phyloP scores from a whole-genome alignment of 257 asterid genomes.

The Lavandula angustifolia region DNA sequence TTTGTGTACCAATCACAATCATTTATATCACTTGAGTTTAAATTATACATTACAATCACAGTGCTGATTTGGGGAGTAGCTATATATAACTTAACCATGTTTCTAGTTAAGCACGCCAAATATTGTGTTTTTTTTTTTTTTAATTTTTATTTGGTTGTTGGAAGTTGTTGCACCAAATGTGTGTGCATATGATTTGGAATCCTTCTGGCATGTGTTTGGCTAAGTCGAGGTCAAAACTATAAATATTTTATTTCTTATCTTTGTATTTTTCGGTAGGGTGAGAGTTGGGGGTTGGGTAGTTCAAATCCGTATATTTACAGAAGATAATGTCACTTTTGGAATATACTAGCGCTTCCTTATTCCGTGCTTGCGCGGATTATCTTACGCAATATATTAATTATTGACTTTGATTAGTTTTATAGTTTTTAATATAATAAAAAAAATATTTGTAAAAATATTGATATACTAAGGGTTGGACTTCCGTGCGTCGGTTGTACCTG shows the following conservation, averaged over 20 bases:
- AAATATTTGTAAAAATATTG: too few species aligned
- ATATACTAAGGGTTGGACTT: too few species aligned
- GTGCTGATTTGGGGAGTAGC: constrained; percentile 10
- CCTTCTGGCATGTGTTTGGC: constrained; percentile 37
- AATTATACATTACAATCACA: constrained; percentile 12
- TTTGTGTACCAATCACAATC: constrained; percentile 31
- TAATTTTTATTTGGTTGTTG: constrained; percentile 47
- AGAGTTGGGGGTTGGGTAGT: too few species aligned
- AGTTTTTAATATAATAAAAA: too few species aligned
- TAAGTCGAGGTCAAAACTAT: constrained; percentile 30
- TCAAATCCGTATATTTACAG: too few species aligned
- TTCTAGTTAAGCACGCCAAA: constrained; percentile 37
- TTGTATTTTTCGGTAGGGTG: too few species aligned
- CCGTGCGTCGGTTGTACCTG: too few species aligned
- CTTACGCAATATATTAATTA: too few species aligned
- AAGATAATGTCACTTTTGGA: too few species aligned
- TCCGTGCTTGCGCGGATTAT: too few species aligned
- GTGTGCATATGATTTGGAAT: constrained; percentile 27
- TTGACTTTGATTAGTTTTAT: too few species aligned
- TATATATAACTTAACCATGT: constrained; percentile 4
- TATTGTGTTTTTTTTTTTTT: constrained; percentile 27
- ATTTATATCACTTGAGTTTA: neutral
- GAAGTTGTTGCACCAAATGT: constrained; percentile 62
- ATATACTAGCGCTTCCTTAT: too few species aligned
- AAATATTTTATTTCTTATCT: neutral